Base-by-base conservation (phyloP, 2,329 filamentous ascomycete genomes). In the Alternaria gaisen region DNA sequence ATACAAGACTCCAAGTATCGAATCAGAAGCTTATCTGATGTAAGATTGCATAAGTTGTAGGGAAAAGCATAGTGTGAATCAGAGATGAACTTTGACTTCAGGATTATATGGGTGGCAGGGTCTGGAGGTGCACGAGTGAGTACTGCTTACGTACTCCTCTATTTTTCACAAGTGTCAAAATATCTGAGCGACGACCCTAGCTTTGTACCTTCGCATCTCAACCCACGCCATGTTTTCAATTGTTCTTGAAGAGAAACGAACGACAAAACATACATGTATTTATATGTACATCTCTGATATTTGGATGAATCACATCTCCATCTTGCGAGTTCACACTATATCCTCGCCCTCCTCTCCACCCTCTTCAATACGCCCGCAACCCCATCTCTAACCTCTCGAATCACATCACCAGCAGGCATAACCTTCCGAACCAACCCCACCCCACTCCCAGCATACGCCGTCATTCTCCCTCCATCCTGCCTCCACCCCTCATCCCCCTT, bases 401-500 rank as follows among this genome's bases (percentile, higher is more conserved):
- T 82, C 68, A 90, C 86, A 10, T 85, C 81, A 12, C 73, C 80
- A 3, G 86, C 87, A 16, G 78, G 71, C 65, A 81, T 80, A 1
- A 86, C 78, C 40, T 82, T 75, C 46, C 75, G 84, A 2, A 89
- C 80, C 61, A 90, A 77, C 0, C 88, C 88, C 14, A 90, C 84
- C 0, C 83, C 87, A 20, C 85, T 85, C 4, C 88, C 88, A 14
- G 86, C 87, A 80, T 89, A 90, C 10, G 86, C 86, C 5, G 86
- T 87, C 79, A 89, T 79, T 60, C 87, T 81, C 4, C 82, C 86
- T 10, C 72, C 56, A 30, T 66, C 48, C 0, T 24, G 86, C 20
- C 46, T 50, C 86, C 84, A 85, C 84, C 50, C 85, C 80, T 16
- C 74, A 73, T 87, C 84, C 3, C 84, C 85, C 56, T 77, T 80